Conservation (phyloP, 192 early-diverging fungal species). For the Rhizophagus sp. region DNA sequence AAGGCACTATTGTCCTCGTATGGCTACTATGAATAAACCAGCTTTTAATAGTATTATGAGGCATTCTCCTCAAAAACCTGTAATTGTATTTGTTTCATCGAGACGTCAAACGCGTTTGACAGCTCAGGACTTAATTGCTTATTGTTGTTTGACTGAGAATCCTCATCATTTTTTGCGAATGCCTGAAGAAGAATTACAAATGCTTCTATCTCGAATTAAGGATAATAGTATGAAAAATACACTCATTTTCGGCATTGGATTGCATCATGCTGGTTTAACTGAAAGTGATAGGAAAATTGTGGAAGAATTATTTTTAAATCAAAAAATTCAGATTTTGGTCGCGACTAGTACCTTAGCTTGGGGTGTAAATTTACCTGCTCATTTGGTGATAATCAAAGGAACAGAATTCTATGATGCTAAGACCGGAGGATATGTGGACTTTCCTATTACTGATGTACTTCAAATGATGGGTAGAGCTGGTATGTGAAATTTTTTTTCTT, state of each 20-base stretch:
- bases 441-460: constrained; percentile 95
- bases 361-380: constrained; percentile 98
- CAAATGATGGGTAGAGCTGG: constrained; percentile 99
- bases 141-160: constrained; percentile 90
- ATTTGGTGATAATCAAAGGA: constrained; percentile 96
- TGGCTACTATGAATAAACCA: constrained; percentile 99
- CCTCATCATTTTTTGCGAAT: constrained; percentile 89
- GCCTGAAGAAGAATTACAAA: constrained; percentile 77
- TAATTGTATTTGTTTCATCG: constrained; percentile 98
- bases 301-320: constrained; percentile 91
- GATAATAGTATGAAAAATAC: constrained; percentile 79
- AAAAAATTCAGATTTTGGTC: constrained; percentile 95
- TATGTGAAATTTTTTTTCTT: background rate
- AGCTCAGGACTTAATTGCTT: constrained; percentile 93
- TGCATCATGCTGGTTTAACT: constrained; percentile 95
- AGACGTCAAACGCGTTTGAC: constrained; percentile 96
- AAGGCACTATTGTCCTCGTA: constrained; percentile 96
- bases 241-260: constrained; percentile 93
- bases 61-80: constrained; percentile 91
- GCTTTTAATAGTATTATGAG: constrained; percentile 92
- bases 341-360: constrained; percentile 96
- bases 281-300: constrained; percentile 84
- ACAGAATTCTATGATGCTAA: constrained; percentile 97
- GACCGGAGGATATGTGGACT: constrained; percentile 88
- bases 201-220: constrained; percentile 67